Percentiles rank a stretch among this genome's conserved stretches.
Evolutionary conservation across 2,329 filamentous ascomycete species (phyloP).

Genomic region (Davidsoniella eucalypti): DNA sequence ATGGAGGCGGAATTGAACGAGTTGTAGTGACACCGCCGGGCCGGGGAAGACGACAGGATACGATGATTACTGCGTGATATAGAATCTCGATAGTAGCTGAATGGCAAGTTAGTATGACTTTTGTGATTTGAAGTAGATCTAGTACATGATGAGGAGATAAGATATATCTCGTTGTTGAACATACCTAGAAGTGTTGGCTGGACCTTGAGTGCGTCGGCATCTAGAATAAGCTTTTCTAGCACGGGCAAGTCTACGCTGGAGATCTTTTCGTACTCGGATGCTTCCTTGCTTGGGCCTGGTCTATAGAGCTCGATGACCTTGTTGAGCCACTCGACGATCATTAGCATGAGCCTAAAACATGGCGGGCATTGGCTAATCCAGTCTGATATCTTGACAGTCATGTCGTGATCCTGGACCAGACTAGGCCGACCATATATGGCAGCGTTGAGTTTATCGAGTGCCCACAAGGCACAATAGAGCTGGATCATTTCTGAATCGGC

Average conservation of each 20-base stretch:
- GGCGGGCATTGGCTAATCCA: constrained; percentile 35
- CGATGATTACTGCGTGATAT: constrained; percentile 46
- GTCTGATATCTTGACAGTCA: constrained; percentile 34
- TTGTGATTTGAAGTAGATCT: neutral
- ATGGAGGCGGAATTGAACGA: constrained; percentile 28
- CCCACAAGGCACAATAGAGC: constrained; percentile 43
- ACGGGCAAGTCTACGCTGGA: constrained; percentile 37
- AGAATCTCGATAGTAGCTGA: constrained; percentile 44
- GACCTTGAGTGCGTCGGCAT: constrained; percentile 33
- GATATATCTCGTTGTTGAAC: constrained; percentile 12
- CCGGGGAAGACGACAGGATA: constrained; percentile 39
- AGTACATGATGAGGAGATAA: neutral
- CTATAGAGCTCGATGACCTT: constrained; percentile 44
- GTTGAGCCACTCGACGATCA: constrained; percentile 38
- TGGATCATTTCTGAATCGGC: constrained; percentile 28
- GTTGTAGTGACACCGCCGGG: constrained; percentile 24
- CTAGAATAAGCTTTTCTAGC: constrained; percentile 39
- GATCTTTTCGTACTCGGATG: constrained; percentile 26
- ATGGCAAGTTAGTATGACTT: constrained; percentile 14
- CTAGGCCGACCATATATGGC: constrained; percentile 44
- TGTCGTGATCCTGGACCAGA: constrained; percentile 43
- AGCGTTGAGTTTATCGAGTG: constrained; percentile 41
- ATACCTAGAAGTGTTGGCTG: constrained; percentile 33
- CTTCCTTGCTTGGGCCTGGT: constrained; percentile 28
- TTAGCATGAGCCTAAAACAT: constrained; percentile 40